Base-by-base conservation (phyloP, 164 flowering plant species). In the Amborella trichopoda region DNA sequence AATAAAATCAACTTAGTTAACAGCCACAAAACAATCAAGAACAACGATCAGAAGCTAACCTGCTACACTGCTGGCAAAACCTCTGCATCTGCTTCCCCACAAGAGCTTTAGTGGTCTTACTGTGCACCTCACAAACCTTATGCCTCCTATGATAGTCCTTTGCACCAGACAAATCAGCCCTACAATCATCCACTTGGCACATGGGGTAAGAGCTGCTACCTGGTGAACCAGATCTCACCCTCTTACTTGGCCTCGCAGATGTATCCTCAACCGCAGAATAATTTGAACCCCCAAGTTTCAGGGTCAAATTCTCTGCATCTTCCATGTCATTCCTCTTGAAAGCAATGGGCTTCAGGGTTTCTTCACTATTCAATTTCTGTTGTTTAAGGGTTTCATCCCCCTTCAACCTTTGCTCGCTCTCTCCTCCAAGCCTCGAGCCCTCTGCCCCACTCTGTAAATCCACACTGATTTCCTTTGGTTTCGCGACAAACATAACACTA, bases 51-150 rank as follows among this genome's bases (percentile, higher is more conserved):
- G 20, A 38, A 5, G 39, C 2, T 33, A 26, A 82, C 96, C 96
- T 81, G 81, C 96, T 88, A 56, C 96, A 84, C 73, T 88, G 94
- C 66, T 88, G 94, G 63, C 96, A 88, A 59, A 88, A 88, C 61
- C 96, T 70, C 62, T 88, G 96, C 91, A 79, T 74, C 68, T 74
- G 86, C 46, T 75, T 71, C 28, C 70, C 83, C 8, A 83, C 94
- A 10, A 78, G 67, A 2, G 88, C 94, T 54, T 76, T 80, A 19
- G 78, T 63, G 23, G 89, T 67, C 54, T 88, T 88, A 60, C 91
- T 81, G 38, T 88, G 96, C 52, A 68, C 23, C 62, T 81, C 82
- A 46, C 96, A 88, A 2, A 88, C 96, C 62, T 83, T 88, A 42
- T 88, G 97, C 9, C 97, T 68, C 8, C 97, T 68, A 53, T 88